These are phyloP conservation scores for Colletotrichum sp. DNA, from an alignment of 2,329 filamentous ascomycete species.

Conservation along the genomic window DNA sequence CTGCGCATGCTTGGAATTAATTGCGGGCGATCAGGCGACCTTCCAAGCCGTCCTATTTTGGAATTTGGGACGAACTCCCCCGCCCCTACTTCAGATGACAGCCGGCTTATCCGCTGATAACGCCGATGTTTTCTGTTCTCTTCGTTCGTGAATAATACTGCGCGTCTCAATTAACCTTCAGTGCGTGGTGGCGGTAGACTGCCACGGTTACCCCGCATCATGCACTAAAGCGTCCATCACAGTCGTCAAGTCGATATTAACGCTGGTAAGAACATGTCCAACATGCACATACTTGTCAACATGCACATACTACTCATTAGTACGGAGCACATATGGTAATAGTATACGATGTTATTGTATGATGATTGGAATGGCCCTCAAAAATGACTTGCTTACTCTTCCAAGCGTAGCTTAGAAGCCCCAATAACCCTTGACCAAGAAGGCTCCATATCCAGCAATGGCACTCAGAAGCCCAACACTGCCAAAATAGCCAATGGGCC, in stretches of 20 bases:
- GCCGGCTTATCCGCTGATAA: background rate
- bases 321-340: background rate
- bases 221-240: background rate
- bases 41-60: background rate
- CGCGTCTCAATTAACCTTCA: background rate
- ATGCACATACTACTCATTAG: background rate
- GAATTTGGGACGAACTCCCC: background rate
- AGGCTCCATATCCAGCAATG: background rate
- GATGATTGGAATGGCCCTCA: background rate
- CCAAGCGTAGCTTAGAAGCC: background rate
- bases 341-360: background rate
- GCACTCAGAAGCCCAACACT: background rate
- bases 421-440: slow-evolving; percentile 8
- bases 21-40: background rate
- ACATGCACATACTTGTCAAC: background rate
- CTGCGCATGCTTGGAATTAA: background rate
- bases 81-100: background rate
- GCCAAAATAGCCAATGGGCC: background rate
- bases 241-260: background rate
- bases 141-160: background rate
- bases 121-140: background rate
- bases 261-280: background rate
- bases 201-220: background rate
- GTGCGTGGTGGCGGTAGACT: background rate
- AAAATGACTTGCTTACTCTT: background rate